phyloP scores from a whole-genome alignment of 2,329 filamentous ascomycete genomes.

The Colletotrichum liaoningense region DNA sequence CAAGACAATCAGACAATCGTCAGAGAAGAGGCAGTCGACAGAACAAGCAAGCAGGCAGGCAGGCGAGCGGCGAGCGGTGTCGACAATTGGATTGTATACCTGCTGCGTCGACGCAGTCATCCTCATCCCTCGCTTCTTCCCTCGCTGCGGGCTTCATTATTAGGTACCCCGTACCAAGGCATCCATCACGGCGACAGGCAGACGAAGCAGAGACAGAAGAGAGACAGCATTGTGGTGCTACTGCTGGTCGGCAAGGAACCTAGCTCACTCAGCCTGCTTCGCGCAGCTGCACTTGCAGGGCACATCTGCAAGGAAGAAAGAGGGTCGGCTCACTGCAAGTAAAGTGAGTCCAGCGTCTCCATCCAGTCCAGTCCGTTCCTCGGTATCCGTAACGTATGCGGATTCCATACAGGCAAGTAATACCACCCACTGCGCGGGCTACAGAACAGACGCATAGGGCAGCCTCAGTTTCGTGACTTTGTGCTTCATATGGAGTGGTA shows the following conservation, averaged over 20 bases:
- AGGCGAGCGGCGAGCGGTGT: slow-evolving; percentile 6
- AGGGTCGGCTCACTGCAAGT: slow-evolving; percentile 28
- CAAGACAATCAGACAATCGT: neutral
- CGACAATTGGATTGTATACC: neutral
- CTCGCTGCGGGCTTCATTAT: neutral
- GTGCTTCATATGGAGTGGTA: too few species aligned
- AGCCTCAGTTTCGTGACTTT: neutral
- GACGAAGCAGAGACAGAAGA: neutral
- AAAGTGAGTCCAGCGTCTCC: slow-evolving; percentile 8
- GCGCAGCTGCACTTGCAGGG: slow-evolving; percentile 33
- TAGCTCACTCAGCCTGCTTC: slow-evolving; percentile 18
- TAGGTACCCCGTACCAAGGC: neutral
- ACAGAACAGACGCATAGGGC: neutral
- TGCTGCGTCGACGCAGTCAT: neutral
- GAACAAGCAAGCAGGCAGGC: neutral
- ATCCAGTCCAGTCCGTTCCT: neutral
- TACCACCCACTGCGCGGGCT: neutral
- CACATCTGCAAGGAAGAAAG: slow-evolving; percentile 36
- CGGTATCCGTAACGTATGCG: neutral
- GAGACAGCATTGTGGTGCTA: neutral
- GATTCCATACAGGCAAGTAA: neutral
- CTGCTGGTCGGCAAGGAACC: neutral
- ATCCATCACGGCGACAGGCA: neutral
- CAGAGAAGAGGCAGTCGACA: neutral
- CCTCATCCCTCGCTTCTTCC: neutral